These are phyloP conservation scores for Quercus rubra DNA, from an alignment of 306 rosid genomes.

Conservation along the genomic window DNA sequence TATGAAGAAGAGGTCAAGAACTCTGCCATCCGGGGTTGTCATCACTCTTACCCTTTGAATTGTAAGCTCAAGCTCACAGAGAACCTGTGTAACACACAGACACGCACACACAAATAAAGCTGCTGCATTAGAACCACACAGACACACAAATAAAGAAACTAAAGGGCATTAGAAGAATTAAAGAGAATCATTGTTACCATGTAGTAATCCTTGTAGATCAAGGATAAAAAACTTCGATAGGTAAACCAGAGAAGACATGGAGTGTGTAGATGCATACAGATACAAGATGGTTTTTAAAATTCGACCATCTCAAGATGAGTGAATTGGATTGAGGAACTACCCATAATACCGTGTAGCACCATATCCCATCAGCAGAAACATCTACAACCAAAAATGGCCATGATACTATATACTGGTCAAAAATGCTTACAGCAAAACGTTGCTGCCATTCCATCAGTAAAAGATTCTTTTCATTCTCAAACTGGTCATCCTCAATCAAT, in stretches of 20 bases:
- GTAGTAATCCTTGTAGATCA: slow-evolving; percentile 62
- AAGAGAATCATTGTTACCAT: slow-evolving; percentile 36
- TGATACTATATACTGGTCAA: not conserved
- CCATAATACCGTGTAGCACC: slow-evolving; percentile 82
- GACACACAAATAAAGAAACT: not conserved
- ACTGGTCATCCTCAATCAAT: not conserved
- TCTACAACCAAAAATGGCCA: slow-evolving; percentile 29
- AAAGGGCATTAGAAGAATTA: not conserved
- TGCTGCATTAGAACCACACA: slow-evolving; percentile 16
- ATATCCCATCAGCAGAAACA: slow-evolving; percentile 67
- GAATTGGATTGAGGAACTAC: slow-evolving; percentile 44
- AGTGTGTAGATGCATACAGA: slow-evolving; percentile 38
- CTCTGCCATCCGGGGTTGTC: slow-evolving; percentile 76
- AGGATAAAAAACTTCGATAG: slow-evolving; percentile 57
- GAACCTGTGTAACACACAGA: slow-evolving; percentile 60
- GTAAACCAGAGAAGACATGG: slow-evolving; percentile 43
- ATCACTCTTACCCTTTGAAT: slow-evolving; percentile 80
- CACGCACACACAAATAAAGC: no score
- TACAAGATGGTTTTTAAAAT: slow-evolving; percentile 52
- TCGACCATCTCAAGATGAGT: slow-evolving; percentile 37
- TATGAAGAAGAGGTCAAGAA: slow-evolving; percentile 61
- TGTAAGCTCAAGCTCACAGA: slow-evolving; percentile 75
- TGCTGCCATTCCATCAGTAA: not conserved
- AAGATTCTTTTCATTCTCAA: not conserved
- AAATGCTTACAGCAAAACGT: not conserved